Percentiles rank a stretch among this genome's conserved stretches.
Conservation (phyloP, 2,329 filamentous ascomycete genomes). For the Polychaeton citri region DNA sequence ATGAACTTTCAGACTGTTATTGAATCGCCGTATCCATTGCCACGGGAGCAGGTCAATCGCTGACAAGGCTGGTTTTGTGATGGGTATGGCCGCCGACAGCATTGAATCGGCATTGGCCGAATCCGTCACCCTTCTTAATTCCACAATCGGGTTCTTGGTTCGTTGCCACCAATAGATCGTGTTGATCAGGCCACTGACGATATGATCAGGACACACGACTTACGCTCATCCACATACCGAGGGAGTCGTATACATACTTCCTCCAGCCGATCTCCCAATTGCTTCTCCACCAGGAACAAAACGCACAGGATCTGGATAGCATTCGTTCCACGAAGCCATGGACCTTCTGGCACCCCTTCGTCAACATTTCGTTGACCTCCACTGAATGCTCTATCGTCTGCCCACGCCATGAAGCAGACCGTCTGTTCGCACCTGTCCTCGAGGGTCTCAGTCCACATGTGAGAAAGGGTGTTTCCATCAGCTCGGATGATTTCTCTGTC, state of each 20-base stretch:
- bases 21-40: slow-evolving; percentile 13
- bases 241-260: slow-evolving; percentile 62
- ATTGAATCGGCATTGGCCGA: slow-evolving; percentile 7
- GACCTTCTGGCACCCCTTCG: slow-evolving; percentile 57
- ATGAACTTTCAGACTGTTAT: slow-evolving; percentile 18
- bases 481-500: slow-evolving; percentile 70
- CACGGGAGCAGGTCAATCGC: slow-evolving; percentile 16
- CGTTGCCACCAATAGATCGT: slow-evolving; percentile 12
- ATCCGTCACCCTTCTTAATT: slow-evolving; percentile 33
- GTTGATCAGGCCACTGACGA: slow-evolving; percentile 2
- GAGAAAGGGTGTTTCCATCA: slow-evolving; percentile 50
- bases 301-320: slow-evolving; percentile 26
- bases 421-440: slow-evolving; percentile 63
- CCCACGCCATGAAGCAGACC: slow-evolving; percentile 57
- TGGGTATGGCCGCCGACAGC: not conserved
- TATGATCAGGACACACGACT: slow-evolving; percentile 65
- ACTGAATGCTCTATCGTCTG: slow-evolving; percentile 90
- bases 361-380: slow-evolving; percentile 87
- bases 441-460: slow-evolving; percentile 41
- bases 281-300: slow-evolving; percentile 40
- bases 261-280: slow-evolving; percentile 78
- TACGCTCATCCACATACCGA: slow-evolving; percentile 79
- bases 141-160: slow-evolving; percentile 37
- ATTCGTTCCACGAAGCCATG: slow-evolving; percentile 24
- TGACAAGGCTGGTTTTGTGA: slow-evolving; percentile 4